Base-by-base conservation (phyloP, 1,284 basidiomycete genomes). In the Xerocomus nothofagi region DNA sequence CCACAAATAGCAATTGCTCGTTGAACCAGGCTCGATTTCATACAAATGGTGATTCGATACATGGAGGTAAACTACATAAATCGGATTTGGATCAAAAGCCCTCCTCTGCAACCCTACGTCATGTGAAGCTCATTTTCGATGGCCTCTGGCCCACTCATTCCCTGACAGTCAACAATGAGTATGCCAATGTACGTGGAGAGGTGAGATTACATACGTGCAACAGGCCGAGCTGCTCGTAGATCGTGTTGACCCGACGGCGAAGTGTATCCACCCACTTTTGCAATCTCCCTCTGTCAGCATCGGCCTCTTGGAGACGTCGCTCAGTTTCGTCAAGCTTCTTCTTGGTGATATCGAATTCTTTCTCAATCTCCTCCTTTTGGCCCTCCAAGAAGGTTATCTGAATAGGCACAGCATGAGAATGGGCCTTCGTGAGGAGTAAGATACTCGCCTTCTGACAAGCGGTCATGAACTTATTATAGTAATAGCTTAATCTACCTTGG, bases 321-420 rank as follows among this genome's bases (percentile, higher is more conserved):
- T 60, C 62, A 10, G 62, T 63, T 33, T 62, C 54, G 11, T 58
- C 49, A 14, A 63, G 63, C 30, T 49, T 48, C 38, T 4, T 60
- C 54, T 45, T 49, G 10, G 57, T 38, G n/a, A 40, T 5, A 39
- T 63, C 39, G 5, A 56, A 56, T n/a, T 60, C 34, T 30, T 10
- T 65, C 41, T 63, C 44, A 18, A 65, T 49, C 8, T 40, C 48
- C 17, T 56, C 42, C 30, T 39, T 60, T 39, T 65, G 36, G 30
- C 31, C 41, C 26, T 63, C 42, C 41, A 65, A 31, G 18, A 52
- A 44, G 14, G 41, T 56, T 29, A 51, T 52, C 60, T 62, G 26
- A 29, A 44, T n/a, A 29, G 18, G 3, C 9, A 39, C 3, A 1
- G 8, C 7, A 12, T 62, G 20, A 64, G 34, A 2, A 34, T 3